These are phyloP conservation scores for Endoconidiophora laricicola DNA, from an alignment of 2,329 filamentous ascomycete genomes.

Conservation along the genomic window DNA sequence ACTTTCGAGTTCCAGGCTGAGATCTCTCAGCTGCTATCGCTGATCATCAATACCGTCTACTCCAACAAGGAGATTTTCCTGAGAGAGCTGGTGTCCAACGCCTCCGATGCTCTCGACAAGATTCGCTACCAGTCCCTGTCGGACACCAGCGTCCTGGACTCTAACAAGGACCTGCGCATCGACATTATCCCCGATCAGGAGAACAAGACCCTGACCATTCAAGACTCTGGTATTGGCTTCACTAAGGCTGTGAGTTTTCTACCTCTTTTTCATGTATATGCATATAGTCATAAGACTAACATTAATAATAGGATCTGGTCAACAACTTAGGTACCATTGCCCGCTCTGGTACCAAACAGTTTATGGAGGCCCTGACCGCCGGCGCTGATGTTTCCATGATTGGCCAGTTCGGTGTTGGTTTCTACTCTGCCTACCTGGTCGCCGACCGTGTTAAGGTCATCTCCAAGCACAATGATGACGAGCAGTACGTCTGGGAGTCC, in stretches of 20 bases:
- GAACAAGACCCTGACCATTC: constrained; percentile 93
- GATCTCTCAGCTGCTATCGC: constrained; percentile 98
- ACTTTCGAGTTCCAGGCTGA: constrained; percentile 99
- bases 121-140: constrained; percentile 97
- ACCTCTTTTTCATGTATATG: background rate
- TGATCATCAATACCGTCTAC: constrained; percentile 99
- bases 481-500: constrained; percentile 99
- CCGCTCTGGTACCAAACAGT: constrained; percentile 98
- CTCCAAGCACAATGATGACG: constrained; percentile 99
- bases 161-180: constrained; percentile 94
- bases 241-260: constrained; percentile 81
- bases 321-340: constrained; percentile 99
- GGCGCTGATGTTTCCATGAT: constrained; percentile 99
- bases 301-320: constrained; percentile 59
- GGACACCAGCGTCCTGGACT: constrained; percentile 92
- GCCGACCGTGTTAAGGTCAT: constrained; percentile 89
- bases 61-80: constrained; percentile 99
- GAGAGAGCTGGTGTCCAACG: constrained; percentile 95
- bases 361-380: constrained; percentile 98
- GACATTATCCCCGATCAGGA: constrained; percentile 98
- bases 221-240: constrained; percentile 98
- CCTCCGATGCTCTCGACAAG: constrained; percentile 98
- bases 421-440: constrained; percentile 99
- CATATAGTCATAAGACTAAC: constrained; percentile 21
- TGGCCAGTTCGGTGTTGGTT: constrained; percentile 99